Evolutionary conservation across 2,329 filamentous ascomycete genomes (phyloP).

Genomic region (Xylaria sp.): DNA sequence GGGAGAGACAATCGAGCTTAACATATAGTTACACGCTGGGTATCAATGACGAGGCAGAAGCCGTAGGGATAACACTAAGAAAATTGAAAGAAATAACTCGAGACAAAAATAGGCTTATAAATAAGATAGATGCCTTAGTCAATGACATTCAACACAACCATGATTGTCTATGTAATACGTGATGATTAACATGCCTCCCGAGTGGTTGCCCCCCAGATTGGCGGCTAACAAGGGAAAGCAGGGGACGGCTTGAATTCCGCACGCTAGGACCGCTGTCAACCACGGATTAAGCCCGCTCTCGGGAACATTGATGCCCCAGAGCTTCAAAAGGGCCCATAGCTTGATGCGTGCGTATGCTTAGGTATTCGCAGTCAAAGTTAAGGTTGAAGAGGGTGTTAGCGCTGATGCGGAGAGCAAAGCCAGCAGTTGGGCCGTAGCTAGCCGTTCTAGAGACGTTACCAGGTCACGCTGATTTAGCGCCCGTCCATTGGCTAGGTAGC

Average conservation of each 20-base stretch:
- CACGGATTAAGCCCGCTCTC: conserved; percentile 23
- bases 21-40: conserved; percentile 12
- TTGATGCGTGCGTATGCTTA: conserved; percentile 13
- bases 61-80: neutral
- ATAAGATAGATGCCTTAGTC: neutral
- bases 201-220: conserved; percentile 52
- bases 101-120: conserved; percentile 23
- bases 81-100: neutral
- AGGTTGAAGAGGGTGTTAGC: conserved; percentile 28
- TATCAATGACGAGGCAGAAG: conserved; percentile 7
- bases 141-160: conserved; percentile 12
- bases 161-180: conserved; percentile 12
- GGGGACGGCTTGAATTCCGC: conserved; percentile 47
- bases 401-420: conserved; percentile 39
- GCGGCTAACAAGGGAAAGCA: conserved; percentile 44
- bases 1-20: neutral
- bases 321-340: conserved; percentile 6
- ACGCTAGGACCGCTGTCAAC: conserved; percentile 29
- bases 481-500: neutral
- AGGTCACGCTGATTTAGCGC: neutral
- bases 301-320: conserved; percentile 20
- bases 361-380: conserved; percentile 3
- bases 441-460: conserved; percentile 37
- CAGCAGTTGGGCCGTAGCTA: conserved; percentile 46
- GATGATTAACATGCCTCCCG: conserved; percentile 20